phyloP scores from a whole-genome alignment of 768 basidiomycete species.

The Tephrocybe sp. region DNA sequence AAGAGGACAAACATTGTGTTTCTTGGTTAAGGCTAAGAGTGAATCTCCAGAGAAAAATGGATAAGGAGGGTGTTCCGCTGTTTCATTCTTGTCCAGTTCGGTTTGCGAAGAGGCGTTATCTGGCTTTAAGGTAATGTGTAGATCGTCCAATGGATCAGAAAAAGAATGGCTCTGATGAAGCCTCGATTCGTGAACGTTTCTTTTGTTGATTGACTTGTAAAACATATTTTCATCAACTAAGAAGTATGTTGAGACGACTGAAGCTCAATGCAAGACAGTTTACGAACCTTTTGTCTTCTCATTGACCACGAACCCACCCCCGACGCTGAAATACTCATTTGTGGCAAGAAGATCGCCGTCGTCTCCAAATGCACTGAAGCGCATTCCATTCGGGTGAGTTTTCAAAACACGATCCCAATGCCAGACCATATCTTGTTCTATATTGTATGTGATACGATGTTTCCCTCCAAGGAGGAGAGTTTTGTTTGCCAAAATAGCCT shows the following conservation, averaged over 20 bases:
- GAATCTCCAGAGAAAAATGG: constrained; percentile 78
- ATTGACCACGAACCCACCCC: constrained; percentile 94
- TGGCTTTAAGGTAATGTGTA: neutral
- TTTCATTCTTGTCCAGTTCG: neutral
- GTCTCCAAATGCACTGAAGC: constrained; percentile 79
- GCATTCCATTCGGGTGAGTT: constrained; percentile 91
- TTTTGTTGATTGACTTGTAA: constrained; percentile 89
- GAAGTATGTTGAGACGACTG: constrained; percentile 1
- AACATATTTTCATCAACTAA: constrained; percentile 94
- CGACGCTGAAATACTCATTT: constrained; percentile 94
- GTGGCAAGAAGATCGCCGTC: constrained; percentile 88
- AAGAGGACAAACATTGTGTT: constrained; percentile 69
- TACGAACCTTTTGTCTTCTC: constrained; percentile 81
- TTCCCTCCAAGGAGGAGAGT: constrained; percentile 67
- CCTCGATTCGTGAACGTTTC: constrained; percentile 74
- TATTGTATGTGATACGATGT: constrained; percentile 79
- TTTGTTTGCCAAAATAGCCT: constrained; percentile 62
- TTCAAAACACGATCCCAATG: constrained; percentile 85
- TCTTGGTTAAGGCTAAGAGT: constrained; percentile 70
- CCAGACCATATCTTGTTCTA: constrained; percentile 93
- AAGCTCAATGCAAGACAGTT: neutral
- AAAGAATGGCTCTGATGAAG: constrained; percentile 60
- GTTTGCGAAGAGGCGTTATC: neutral
- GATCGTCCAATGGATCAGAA: constrained; percentile 30
- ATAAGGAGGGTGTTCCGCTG: constrained; percentile 67